Conservation (phyloP, 495 filamentous ascomycete genomes). For the Podospora appendiculata region DNA sequence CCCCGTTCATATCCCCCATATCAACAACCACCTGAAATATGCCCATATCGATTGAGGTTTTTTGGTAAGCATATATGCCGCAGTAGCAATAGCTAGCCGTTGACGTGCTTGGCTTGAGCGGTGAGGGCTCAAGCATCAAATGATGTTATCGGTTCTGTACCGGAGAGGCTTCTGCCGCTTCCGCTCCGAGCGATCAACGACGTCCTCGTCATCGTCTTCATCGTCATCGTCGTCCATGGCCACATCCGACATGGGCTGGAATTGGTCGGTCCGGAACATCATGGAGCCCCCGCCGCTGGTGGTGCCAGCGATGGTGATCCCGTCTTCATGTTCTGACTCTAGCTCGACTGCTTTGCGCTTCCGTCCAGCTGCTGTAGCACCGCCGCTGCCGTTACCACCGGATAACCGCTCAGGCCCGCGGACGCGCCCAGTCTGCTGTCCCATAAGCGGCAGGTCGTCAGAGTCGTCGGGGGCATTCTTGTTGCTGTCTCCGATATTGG, state of each 20-base stretch:
- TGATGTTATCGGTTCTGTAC: conserved; percentile 11
- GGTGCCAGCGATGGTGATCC: background rate
- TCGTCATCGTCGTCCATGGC: background rate
- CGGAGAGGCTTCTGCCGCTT: conserved; percentile 19
- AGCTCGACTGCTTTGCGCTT: conserved; percentile 3
- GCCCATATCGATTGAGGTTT: too few relatives aligned
- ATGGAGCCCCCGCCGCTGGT: background rate
- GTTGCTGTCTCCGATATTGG: background rate
- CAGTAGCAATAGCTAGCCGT: too few relatives aligned
- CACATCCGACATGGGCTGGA: conserved; percentile 11
- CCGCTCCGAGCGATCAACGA: conserved; percentile 6
- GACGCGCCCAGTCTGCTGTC: background rate
- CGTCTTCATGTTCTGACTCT: background rate
- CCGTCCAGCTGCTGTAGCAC: background rate
- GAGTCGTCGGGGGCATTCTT: conserved; percentile 5
- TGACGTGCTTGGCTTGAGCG: too few relatives aligned
- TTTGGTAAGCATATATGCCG: too few relatives aligned
- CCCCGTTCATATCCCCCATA: too few relatives aligned
- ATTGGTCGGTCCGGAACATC: conserved; percentile 6
- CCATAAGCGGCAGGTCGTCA: conserved; percentile 11
- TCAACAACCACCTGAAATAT: too few relatives aligned
- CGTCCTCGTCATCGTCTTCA: conserved; percentile 9
- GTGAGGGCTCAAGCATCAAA: too few relatives aligned
- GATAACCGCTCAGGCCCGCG: background rate
- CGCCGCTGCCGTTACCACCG: background rate